A percentile compares a stretch with the other conserved stretches of the same genome.
phyloP scores from a whole-genome alignment of 441 rosid species.

The Arabidopsis lyrata region DNA sequence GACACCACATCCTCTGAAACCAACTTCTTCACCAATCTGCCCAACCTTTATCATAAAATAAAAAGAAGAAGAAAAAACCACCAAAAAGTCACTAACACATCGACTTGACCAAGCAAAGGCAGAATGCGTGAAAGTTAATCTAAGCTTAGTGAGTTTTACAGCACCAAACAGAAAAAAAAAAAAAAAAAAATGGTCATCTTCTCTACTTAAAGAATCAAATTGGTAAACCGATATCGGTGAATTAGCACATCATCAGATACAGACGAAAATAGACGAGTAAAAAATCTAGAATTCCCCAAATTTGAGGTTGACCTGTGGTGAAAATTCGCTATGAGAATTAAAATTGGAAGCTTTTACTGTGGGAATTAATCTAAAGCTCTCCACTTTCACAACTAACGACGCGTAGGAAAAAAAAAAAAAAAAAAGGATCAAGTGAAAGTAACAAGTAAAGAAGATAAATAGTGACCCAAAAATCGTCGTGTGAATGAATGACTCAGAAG shows the following conservation, averaged over 20 bases:
- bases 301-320: not conserved
- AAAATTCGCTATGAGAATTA: not conserved
- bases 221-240: not conserved
- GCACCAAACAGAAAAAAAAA: not conserved
- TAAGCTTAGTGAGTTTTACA: not conserved
- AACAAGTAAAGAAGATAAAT: not conserved
- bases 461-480: not conserved
- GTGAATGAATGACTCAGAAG: conserved; percentile 2
- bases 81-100: not conserved
- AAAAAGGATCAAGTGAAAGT: not conserved
- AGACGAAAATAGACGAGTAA: not conserved
- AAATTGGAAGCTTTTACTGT: not conserved
- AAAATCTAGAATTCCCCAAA: not conserved
- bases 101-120: not conserved
- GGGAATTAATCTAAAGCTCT: not conserved
- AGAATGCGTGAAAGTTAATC: not conserved
- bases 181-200: not conserved
- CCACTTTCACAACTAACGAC: not conserved
- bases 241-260: not conserved
- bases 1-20: conserved; percentile 5
- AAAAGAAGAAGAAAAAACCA: not conserved
- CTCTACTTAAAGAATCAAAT: not conserved
- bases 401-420: not conserved
- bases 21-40: not conserved
- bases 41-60: not conserved